Percentiles rank a stretch among this genome's conserved stretches.
Evolutionary conservation across 345 rosid genomes (phyloP).

Genomic region (Fremontodendron californicum): DNA sequence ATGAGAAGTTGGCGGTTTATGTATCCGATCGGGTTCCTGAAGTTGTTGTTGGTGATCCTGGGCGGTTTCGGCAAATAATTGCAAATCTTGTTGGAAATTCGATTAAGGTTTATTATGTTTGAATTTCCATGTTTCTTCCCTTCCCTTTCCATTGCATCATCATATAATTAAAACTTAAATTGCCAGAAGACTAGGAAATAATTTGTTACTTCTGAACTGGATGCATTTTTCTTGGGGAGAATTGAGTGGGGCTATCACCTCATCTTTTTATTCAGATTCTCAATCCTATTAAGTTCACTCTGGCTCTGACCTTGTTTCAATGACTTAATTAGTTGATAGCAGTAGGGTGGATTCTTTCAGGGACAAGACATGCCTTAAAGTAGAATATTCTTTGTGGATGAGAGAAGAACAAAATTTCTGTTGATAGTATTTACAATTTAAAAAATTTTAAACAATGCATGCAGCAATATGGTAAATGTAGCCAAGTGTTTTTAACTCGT

Average conservation of each 20-base stretch:
- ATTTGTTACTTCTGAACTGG: not conserved
- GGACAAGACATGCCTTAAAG: not conserved
- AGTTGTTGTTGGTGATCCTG: conserved; percentile 78
- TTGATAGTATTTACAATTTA: not conserved
- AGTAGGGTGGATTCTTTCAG: too few species aligned
- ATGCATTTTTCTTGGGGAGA: not conserved
- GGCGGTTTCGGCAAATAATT: conserved; percentile 78
- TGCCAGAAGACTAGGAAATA: not conserved
- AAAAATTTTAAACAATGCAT: not conserved
- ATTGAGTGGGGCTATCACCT: not conserved
- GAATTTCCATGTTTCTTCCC: conserved; percentile 1
- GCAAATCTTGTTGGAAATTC: conserved; percentile 94
- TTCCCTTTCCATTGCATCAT: not conserved
- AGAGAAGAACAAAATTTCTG: not conserved
- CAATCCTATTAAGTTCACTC: not conserved
- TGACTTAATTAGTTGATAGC: not conserved
- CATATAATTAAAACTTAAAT: not conserved
- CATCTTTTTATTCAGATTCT: not conserved
- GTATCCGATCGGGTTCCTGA: conserved; percentile 78
- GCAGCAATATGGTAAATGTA: not conserved
- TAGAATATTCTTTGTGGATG: not conserved
- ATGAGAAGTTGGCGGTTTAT: conserved; percentile 73
- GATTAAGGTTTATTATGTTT: conserved; percentile 54
- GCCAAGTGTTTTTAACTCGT: not conserved
- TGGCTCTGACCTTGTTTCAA: not conserved